These are phyloP conservation scores for Mentha longifolia DNA, from an alignment of 257 asterid species.

Conservation along the genomic window DNA sequence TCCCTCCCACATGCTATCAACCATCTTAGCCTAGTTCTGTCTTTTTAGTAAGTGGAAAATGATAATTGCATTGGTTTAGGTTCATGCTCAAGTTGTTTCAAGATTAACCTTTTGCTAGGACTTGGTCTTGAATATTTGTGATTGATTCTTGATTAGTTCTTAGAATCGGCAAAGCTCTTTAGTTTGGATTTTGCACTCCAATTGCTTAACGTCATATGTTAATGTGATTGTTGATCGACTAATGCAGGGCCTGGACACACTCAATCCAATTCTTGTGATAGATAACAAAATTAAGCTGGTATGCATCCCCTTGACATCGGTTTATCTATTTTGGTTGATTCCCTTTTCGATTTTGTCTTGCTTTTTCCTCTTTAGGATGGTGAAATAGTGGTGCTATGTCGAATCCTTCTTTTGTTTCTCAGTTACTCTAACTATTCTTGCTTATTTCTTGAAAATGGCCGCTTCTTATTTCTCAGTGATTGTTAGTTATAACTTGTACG, in stretches of 20 bases:
- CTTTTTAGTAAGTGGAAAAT: not conserved
- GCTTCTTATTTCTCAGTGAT: conserved; percentile 2
- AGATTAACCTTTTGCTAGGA: not conserved
- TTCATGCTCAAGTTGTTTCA: not conserved
- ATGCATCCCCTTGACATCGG: not conserved
- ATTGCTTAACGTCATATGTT: not conserved
- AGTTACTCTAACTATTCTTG: not conserved
- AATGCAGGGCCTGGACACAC: conserved; percentile 84
- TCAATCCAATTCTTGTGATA: conserved; percentile 74
- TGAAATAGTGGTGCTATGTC: no score
- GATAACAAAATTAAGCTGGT: conserved; percentile 87
- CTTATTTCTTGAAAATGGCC: not conserved
- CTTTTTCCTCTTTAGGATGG: not conserved
- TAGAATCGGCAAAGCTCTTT: conserved; percentile 10
- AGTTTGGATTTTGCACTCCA: not conserved
- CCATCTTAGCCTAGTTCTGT: not conserved
- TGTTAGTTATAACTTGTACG: not conserved
- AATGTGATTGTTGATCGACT: conserved; percentile 21
- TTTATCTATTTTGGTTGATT: conserved; percentile 1
- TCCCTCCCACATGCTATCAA: not conserved
- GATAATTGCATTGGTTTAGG: not conserved
- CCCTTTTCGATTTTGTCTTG: no score
- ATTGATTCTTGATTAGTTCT: not conserved
- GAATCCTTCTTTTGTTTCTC: not conserved
- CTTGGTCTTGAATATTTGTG: conserved; percentile 3